Base-by-base conservation (phyloP, 257 asterid species). In the Petunia secreta region DNA sequence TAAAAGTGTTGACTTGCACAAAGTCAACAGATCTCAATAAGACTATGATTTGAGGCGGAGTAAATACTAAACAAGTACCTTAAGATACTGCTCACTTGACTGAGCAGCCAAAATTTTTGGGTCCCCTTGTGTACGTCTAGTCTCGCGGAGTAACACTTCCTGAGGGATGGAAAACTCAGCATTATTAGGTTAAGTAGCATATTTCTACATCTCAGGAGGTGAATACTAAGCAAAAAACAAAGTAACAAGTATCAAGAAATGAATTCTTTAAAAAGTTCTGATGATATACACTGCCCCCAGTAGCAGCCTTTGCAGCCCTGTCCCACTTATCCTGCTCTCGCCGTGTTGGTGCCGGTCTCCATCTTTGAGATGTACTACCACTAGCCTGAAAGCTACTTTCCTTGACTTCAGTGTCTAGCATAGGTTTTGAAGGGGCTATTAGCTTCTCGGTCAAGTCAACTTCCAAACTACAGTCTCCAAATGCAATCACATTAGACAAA, bases 291-390 rank as follows among this genome's bases (percentile, higher is more conserved):
- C 93, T 93, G 89, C 99, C 99, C 75, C 98, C 97, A 5, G 94
- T 95, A 81, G 99, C 93, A 78, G 98, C 97, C 87, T 90, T 93
- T 57, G 87, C 41, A 80, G 97, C 99, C 90, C 90, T 87, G 66
- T 88, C 94, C 99, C 99, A 93, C 91, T 92, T 95, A 57, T 93
- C 97, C 86, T 83, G 97, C 89, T 95, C 98, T 4, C 96, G 97
- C n/a, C 97, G 90, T 77, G 99, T 93, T 75, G 99, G 99, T 75
- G 97, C 97, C 25, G 93, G 86, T 83, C 90, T 92, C 98, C 99
- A 95, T 89, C 36, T 93, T 82, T 66, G 86, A 83, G 91, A 86
- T 62, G 82, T 75, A 46, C 82, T 48, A 14, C 63, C 71, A 14
- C 83, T 85, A 79, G 63, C 79, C 98, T 92, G 89, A 46, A 85